Base-by-base conservation (phyloP, 2,329 filamentous ascomycete genomes). In the Colletotrichum gloeosporioides region DNA sequence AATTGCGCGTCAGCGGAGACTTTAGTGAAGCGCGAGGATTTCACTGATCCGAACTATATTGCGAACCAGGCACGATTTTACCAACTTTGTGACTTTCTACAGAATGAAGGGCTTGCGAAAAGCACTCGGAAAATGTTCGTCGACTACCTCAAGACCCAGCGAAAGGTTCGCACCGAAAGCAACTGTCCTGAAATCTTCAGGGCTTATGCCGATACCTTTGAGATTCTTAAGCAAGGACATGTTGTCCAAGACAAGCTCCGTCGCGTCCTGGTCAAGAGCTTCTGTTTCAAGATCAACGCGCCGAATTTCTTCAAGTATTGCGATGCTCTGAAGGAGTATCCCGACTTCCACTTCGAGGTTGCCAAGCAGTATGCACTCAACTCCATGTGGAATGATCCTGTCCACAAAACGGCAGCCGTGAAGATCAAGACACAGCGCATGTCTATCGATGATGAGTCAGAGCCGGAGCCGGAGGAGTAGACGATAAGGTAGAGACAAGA, bases 1-100 rank as follows among this genome's bases (percentile, higher is more conserved):
- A 49, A 22, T 12, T 0, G 18, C 44, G 0, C 0, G 0, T 3
- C 10, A 4, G 0, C 0, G 18, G 6, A 2, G 0, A 22, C 18
- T 0, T 12, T 49, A 0, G 44, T 49, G 1, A 7, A n/a, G 18
- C 9, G 1, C 0, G 1, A 12, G 9, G 39, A 49, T 12, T n/a
- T 49, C 39, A 9, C 9, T 0, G 0, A 0, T n/a, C 18, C 18
- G 1, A 49, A 2, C 0, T 2, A 3, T 5, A n/a, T n/a, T 6
- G 3, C 0, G 9, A 0, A 2, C 0, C 16, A 59, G 4, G 12
- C 2, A 29, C 0, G 0, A 2, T 31, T 61, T 10, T 18, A 61
- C 0, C 12, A 61, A 2, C 57, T 31, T 6, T 31, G 13, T 27
- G 57, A 61, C 2, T 61, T n/a, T 7, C 57, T 61, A 3, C 57